Evolutionary conservation across 129 eudicot species (phyloP), one percentile per base, ranked within the genome.

Genomic region (Artemisia tridentata): DNA sequence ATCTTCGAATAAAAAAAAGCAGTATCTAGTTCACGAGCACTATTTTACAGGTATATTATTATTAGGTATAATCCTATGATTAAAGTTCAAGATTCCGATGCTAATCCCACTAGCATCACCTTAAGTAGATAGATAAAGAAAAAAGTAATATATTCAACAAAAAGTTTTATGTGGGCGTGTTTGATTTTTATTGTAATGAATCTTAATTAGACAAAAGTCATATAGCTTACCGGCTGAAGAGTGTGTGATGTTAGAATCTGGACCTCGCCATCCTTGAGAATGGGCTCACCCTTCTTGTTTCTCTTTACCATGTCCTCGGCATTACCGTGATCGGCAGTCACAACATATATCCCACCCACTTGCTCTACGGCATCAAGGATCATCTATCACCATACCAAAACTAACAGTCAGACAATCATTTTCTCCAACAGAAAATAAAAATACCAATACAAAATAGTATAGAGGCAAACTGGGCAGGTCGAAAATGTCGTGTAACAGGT

Each of bases 241-340:
- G 98, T 92, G 85, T 92, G 98, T 12, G 98, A 92, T 8, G 98
- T 89, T 14, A 92, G 86, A 7, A 86, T 89, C 65, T 87, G 95
- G 76, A 89, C 73, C 3, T 83, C 65, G 47, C 98, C 98, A 48
- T 82, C 74, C 83, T 92, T 92, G 43, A 89, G 75, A 38, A 83
- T 75, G 38, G 98, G 98, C 65, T 92, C 89, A 15, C 98, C 96
- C 76, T 89, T 92, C 75, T 92, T 92, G 95, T 89, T 79, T 59
- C 98, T 83, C 83, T 92, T 89, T 21, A 89, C 98, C 98, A 89
- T 92, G 72, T 92, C 98, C 75, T 92, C 98, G 15, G 98, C 98
- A 76, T 92, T 92, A 48, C 98, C 98, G 74, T 92, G 96, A 74
- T 92, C 98, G 21, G 96, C 98, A 5, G 98, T 89, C 11, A 92